A percentile compares a stretch with the other conserved stretches of the same genome.
phyloP scores from a whole-genome alignment of 495 filamentous ascomycete genomes.

The Talaromyces thailandensis region DNA sequence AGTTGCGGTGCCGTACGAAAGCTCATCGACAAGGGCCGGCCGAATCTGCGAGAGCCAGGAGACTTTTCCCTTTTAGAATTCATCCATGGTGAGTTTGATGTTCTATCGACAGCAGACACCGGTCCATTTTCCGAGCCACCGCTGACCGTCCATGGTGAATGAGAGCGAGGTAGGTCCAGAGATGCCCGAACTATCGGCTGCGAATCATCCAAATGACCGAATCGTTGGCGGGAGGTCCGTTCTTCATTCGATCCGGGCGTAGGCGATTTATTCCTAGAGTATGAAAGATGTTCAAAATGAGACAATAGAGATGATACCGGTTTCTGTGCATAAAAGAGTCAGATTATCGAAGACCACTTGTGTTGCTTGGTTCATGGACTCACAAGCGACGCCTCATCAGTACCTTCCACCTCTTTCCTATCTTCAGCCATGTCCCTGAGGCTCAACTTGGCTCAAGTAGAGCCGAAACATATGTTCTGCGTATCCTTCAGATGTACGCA shows the following conservation, averaged over 20 bases:
- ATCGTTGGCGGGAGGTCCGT: conserved; percentile 25
- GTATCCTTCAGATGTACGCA: neutral
- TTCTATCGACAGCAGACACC: conserved; percentile 9
- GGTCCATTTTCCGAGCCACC: conserved; percentile 20
- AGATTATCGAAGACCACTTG: neutral
- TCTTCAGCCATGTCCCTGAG: conserved; percentile 33
- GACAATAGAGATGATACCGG: conserved; percentile 89
- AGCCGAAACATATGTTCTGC: conserved; percentile 24
- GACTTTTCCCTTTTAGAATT: conserved; percentile 12
- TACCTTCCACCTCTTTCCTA: conserved; percentile 24
- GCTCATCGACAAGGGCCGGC: conserved; percentile 42
- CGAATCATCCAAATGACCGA: conserved; percentile 30
- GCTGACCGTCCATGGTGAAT: conserved; percentile 29
- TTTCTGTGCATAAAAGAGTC: conserved; percentile 24
- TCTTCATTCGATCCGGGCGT: conserved; percentile 21
- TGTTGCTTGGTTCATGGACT: conserved; percentile 18
- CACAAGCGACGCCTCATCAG: conserved; percentile 41
- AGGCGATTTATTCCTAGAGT: conserved; percentile 31
- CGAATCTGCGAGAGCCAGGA: conserved; percentile 15
- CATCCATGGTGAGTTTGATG: conserved; percentile 23
- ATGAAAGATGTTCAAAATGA: conserved; percentile 82
- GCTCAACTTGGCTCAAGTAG: conserved; percentile 17
- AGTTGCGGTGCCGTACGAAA: conserved; percentile 49
- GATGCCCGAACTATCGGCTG: conserved; percentile 41
- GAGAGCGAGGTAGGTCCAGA: conserved; percentile 40